phyloP scores from a whole-genome alignment of 2,329 filamentous ascomycete species.

The Biscogniauxia mediterranea region DNA sequence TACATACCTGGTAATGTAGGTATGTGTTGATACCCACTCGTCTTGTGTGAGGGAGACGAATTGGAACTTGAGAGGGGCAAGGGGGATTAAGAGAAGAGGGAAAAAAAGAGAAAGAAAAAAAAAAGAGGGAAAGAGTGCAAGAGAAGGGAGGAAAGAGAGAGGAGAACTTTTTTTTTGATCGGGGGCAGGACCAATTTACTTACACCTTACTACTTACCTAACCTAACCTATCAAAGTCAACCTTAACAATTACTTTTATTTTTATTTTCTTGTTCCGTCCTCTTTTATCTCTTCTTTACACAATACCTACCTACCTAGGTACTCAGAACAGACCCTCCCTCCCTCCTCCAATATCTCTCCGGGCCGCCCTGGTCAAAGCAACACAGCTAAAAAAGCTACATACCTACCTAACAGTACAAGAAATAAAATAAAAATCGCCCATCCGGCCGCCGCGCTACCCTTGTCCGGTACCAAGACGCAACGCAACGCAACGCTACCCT shows the following conservation, averaged over 20 bases:
- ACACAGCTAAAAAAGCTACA: not conserved
- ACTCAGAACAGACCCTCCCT: conserved; percentile 7
- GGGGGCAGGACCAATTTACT: conserved; percentile 8
- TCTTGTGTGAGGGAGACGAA: not conserved
- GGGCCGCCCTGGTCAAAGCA: conserved; percentile 11
- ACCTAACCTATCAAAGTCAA: conserved; percentile 3
- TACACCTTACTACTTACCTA: conserved; percentile 3
- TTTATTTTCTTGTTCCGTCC: not conserved
- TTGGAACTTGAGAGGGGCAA: too few species aligned
- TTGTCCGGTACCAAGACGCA: conserved; percentile 24
- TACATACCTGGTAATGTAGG: not conserved
- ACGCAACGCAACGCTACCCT: conserved; percentile 24
- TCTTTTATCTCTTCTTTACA: conserved; percentile 3
- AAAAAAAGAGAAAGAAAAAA: not conserved
- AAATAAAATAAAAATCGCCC: conserved; percentile 11
- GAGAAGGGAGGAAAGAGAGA: not conserved
- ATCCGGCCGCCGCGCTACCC: conserved; percentile 7
- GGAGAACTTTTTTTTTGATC: conserved; percentile 3
- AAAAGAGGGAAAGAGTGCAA: not conserved
- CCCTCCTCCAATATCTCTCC: not conserved
- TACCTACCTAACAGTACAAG: not conserved
- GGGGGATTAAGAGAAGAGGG: too few species aligned
- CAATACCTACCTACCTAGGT: not conserved
- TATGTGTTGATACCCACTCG: not conserved
- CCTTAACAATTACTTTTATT: not conserved